These are phyloP conservation scores for Geranium rotundifolium DNA, from an alignment of 345 rosid genomes.

Conservation along the genomic window DNA sequence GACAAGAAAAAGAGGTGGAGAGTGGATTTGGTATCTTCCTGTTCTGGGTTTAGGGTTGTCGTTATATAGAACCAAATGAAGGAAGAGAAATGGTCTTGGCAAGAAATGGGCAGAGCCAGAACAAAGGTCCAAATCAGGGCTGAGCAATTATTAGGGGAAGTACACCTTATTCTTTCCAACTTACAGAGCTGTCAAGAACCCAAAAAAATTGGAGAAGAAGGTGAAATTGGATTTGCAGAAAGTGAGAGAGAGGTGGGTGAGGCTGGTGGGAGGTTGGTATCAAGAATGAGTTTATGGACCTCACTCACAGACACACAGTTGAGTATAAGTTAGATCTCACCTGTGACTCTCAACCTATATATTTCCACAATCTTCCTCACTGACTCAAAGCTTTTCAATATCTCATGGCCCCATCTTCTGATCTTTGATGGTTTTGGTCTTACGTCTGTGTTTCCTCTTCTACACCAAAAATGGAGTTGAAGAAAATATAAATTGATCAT, in stretches of 20 bases:
- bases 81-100: not conserved
- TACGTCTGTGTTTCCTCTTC: not conserved
- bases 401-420: not conserved
- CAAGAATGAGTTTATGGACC: not conserved
- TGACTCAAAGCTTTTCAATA: not conserved
- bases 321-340: not conserved
- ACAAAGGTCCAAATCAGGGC: not conserved
- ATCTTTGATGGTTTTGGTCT: not conserved
- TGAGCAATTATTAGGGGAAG: not conserved
- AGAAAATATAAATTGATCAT: too few species aligned
- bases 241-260: not conserved
- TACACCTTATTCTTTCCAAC: not conserved
- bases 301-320: not conserved
- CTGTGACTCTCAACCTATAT: not conserved
- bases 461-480: not conserved
- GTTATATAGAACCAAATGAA: not conserved
- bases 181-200: not conserved
- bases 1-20: not conserved
- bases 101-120: not conserved
- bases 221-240: not conserved
- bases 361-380: not conserved
- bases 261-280: not conserved
- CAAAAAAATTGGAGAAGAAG: not conserved
- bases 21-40: not conserved
- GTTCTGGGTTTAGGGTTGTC: not conserved